Evolutionary conservation across 306 rosid species (phyloP), one percentile per base, ranked within the genome.

Genomic region (Canavalia ensiformis): DNA sequence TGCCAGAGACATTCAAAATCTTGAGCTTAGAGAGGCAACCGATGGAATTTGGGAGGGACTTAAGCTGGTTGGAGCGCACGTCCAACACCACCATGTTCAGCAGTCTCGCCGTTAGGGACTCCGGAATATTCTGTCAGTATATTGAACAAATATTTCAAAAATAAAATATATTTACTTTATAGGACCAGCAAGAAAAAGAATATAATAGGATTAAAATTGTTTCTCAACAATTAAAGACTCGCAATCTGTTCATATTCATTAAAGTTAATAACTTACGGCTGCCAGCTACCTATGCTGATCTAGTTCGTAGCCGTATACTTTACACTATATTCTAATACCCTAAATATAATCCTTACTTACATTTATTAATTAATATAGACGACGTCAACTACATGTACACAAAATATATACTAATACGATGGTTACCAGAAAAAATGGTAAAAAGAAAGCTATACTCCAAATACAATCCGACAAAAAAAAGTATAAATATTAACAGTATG

Each of bases 21-120:
- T 93, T 90, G 68, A 95, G 96, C 87, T 89, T 95, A 4, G 88
- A 87, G 63, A 95, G 91, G 85, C 99, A 95, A 0, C 98, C 99
- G 25, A 95, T 89, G 37, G 99, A 95, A 75, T 95, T 90, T 0
- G 99, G 99, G 0, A 95, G 97, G 1, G 84, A 57, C 65, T 72
- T 89, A 1, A 95, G 92, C 85, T 95, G 97, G 82, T 95, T 95
- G 30, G 99, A 95, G 82, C 77, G 99, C 65, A 95, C 92, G 9
- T 95, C 99, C 79, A 95, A 75, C 37, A 75, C 91, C 34, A 82
- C 82, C 88, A 89, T 74, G 75, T 93, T 95, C 49, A 95, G 76
- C 59, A 95, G 71, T 69, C 97, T 89, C 11, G 99, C 98, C 2
- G 88, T 90, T 51, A 87, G 82, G 0, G 99, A 95, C 78, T 95